Base-by-base conservation (phyloP, 805 yeast species). In the Lipomyces oligophaga region DNA sequence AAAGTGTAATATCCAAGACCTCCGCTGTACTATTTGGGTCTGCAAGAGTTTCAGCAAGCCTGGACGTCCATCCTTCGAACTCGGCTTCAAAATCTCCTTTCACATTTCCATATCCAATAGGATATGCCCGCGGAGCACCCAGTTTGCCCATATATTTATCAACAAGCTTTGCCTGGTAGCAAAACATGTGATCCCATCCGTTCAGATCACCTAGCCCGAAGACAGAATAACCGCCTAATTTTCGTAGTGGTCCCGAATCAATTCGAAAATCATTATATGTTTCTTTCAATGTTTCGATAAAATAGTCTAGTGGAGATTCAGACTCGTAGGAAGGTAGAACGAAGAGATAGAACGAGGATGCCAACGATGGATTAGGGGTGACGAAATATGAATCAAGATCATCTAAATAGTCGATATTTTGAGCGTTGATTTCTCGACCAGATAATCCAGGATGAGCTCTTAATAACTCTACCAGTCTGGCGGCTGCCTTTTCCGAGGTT, bases 291-390 rank as follows among this genome's bases (percentile, higher is more conserved):
- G 85, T 80, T 58, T 85, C 94, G 46, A 88, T 68, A 64, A 87
- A 86, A 61, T 79, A 89, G 64, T 88, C 97, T 26, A 89, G 73
- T 11, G 97, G 96, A 1, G 94, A 85, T 63, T 88, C 97, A 0
- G 89, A 84, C 55, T 87, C 96, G 62, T 88, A 88, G 0, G 96
- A 86, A 1, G 97, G 97, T 26, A 88, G 70, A 13, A 88, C 85
- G 48, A 88, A 55, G 30, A 89, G 62, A 59, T 86, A 88, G 10
- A 86, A 66, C 3, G 64, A 64, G 24, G 58, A 43, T 25, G 56
- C 28, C 58, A 50, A 20, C 47, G 45, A 10, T 54, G 51, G 22
- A 55, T 60, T 52, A 4, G 95, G 94, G 8, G 79, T 73, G 38
- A 85, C 71, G 62, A 88, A 88, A 63, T 77, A 88, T 48, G 83